Evolutionary conservation across 495 filamentous ascomycete genomes (phyloP), one percentile per base, ranked within the genome.

Genomic region (Penicillium canariense): DNA sequence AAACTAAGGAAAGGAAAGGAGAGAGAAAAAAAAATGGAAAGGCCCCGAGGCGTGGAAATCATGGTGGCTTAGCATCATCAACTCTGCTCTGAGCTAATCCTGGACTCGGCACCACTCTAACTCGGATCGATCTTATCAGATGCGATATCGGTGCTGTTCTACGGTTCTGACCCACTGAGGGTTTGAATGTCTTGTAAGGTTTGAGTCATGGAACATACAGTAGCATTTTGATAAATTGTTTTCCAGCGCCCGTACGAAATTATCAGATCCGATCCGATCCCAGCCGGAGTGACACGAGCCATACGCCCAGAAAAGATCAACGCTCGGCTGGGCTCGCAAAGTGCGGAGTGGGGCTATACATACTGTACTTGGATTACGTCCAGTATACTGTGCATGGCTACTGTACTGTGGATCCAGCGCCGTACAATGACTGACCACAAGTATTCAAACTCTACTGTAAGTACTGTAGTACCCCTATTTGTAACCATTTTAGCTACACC

Each of bases 81-180:
- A 38, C 43, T 17, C 14, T 25, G 11, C 38, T 42, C 12, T 25
- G 20, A 25, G 20, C 20, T 11, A 34, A 51, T 34, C 49, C 35
- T 22, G n/a, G 47, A 14, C 22, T 30, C 31, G 32, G 36, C 14
- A 46, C 5, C 25, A 1, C 11, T 10, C 23, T 39, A 35, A 43
- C 27, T 32, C 46, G 4, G 15, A 23, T 42, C n/a, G 25, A 57
- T 57, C 54, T 61, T 57, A 61, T 61, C 54, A 61, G 59, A 61
- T 55, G 59, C 54, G 59, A 61, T 50, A 54, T 55, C 53, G 53
- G 48, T 30, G 45, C 27, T 17, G 30, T 18, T 17, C 39, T 11
- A 43, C 18, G 10, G 18, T 20, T 42, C 22, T 22, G 17, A n/a
- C 15, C 32, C 32, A 15, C 32, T 35, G n/a, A n/a, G n/a, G n/a